These are phyloP conservation scores for Saccharomyces hybrid DNA, from an alignment of 1,139 yeast species.

Conservation along the genomic window DNA sequence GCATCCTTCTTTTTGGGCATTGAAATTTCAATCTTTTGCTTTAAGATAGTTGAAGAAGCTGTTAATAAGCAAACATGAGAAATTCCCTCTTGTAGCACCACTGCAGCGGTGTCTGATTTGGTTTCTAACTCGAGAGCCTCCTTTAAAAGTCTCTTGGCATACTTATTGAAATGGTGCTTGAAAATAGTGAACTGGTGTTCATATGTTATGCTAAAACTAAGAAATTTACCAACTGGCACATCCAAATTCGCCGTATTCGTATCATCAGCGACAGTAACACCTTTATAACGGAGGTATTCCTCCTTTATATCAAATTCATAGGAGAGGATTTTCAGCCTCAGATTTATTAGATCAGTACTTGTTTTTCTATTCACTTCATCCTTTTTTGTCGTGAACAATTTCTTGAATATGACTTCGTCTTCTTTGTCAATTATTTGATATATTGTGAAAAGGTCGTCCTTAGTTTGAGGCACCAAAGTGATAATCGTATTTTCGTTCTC, in stretches of 20 bases:
- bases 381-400: constrained; percentile 31
- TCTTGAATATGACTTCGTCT: constrained; percentile 59
- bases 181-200: constrained; percentile 56
- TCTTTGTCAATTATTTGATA: constrained; percentile 70
- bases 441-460: constrained; percentile 83
- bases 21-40: constrained; percentile 59
- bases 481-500: constrained; percentile 27
- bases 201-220: background rate
- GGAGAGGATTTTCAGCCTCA: constrained; percentile 45
- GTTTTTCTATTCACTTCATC: constrained; percentile 22
- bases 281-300: constrained; percentile 52
- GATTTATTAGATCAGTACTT: constrained; percentile 15
- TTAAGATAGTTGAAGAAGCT: constrained; percentile 74
- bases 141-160: constrained; percentile 53
- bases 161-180: constrained; percentile 75
- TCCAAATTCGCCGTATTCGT: too few species aligned
- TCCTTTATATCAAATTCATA: constrained; percentile 73
- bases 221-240: too few species aligned
- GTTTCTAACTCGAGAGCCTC: constrained; percentile 66
- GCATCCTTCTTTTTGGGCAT: constrained; percentile 69
- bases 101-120: constrained; percentile 90
- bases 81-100: constrained; percentile 85
- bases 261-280: too few species aligned
- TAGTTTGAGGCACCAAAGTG: constrained; percentile 68
- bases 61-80: constrained; percentile 86